These are phyloP conservation scores for Verticillium nonalfalfae DNA, from an alignment of 2,329 filamentous ascomycete species.

Conservation along the genomic window DNA sequence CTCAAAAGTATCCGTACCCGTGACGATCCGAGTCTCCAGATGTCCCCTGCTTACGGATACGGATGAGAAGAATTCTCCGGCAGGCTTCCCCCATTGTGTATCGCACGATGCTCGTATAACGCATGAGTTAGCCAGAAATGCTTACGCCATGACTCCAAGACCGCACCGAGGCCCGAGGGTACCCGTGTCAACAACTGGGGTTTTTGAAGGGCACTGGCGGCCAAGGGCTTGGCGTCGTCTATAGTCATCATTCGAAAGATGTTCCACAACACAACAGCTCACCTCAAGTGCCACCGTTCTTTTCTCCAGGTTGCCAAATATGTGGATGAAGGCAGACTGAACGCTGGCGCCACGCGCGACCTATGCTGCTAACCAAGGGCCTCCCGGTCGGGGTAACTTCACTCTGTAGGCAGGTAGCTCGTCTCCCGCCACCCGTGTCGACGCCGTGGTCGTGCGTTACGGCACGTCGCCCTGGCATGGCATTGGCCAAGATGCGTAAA, in stretches of 20 bases:
- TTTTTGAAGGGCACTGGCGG: not conserved
- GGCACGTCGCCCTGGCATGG: not conserved
- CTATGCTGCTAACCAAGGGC: not conserved
- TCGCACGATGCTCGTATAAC: slow-evolving; percentile 10
- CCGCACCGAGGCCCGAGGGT: slow-evolving; percentile 8
- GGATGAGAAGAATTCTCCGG: slow-evolving; percentile 16
- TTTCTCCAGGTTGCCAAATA: not conserved
- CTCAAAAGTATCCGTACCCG: not conserved
- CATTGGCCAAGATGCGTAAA: not conserved
- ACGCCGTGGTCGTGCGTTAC: not conserved
- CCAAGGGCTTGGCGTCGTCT: not conserved
- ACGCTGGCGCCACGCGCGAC: not conserved
- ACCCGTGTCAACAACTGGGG: slow-evolving; percentile 11
- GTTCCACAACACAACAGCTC: not conserved
- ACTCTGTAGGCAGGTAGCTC: not conserved
- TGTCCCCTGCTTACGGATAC: not conserved
- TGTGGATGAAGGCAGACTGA: not conserved
- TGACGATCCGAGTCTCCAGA: not conserved
- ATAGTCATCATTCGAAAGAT: not conserved
- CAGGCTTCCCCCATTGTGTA: slow-evolving; percentile 12
- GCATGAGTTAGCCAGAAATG: slow-evolving; percentile 20
- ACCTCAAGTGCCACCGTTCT: not conserved
- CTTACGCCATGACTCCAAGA: slow-evolving; percentile 2
- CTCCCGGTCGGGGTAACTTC: not conserved
- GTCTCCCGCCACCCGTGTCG: not conserved